Percentiles rank a stretch among this genome's conserved stretches.
Conservation (phyloP, 2,329 filamentous ascomycete species). For the Neopestalotiopsis rosae region DNA sequence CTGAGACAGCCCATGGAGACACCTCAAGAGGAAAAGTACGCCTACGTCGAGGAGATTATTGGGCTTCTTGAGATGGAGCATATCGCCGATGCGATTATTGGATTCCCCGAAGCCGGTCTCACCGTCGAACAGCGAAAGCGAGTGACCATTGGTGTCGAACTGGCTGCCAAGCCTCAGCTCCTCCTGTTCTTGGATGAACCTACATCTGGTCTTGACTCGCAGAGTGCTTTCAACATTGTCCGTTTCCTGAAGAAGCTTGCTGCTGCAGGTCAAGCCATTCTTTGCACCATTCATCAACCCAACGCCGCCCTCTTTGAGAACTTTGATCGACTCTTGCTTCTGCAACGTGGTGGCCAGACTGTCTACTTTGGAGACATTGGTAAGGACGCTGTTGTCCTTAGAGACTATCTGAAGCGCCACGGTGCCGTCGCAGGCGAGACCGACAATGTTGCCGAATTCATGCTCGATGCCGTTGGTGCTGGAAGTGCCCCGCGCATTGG, state of each 20-base stretch:
- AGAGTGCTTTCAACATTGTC: constrained; percentile 78
- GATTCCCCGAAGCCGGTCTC: constrained; percentile 69
- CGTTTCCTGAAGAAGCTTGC: constrained; percentile 79
- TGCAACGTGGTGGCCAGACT: constrained; percentile 78
- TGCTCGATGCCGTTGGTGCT: constrained; percentile 84
- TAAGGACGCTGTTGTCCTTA: constrained; percentile 72
- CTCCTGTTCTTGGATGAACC: constrained; percentile 82
- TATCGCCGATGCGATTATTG: constrained; percentile 65
- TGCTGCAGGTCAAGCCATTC: constrained; percentile 82
- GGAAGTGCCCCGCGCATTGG: constrained; percentile 75
- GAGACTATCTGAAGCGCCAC: constrained; percentile 64
- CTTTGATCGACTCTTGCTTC: constrained; percentile 81
- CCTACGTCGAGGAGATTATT: constrained; percentile 67
- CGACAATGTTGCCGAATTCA: constrained; percentile 74
- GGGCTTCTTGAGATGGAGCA: constrained; percentile 62
- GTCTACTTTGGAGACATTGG: constrained; percentile 90
- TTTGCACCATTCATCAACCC: constrained; percentile 92
- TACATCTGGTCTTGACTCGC: constrained; percentile 75
- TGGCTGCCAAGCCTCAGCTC: constrained; percentile 81
- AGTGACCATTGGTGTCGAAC: constrained; percentile 89
- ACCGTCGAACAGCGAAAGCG: constrained; percentile 72
- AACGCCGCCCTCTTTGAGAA: constrained; percentile 86
- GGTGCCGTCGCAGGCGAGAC: constrained; percentile 63
- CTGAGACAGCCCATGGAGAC: constrained; percentile 62
- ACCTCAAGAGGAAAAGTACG: constrained; percentile 59